A percentile compares a stretch with the other conserved stretches of the same genome.
Conservation (phyloP, 495 filamentous ascomycete genomes). For the Lophium mytilinum region DNA sequence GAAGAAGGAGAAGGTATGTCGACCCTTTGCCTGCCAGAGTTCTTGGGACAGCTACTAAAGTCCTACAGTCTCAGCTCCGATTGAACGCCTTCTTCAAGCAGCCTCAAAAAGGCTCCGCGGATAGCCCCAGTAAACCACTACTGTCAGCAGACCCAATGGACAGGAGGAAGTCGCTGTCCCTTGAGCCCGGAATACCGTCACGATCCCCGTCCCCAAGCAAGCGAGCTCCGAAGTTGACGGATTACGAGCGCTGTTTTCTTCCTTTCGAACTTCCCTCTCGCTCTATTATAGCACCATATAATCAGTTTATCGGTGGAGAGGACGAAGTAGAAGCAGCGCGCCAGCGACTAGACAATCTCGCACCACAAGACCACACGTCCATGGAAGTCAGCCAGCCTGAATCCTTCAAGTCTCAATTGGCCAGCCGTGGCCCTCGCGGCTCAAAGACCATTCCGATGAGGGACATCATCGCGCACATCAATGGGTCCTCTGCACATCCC, state of each 20-base stretch:
- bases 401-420: conserved; percentile 26
- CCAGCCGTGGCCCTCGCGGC: conserved; percentile 42
- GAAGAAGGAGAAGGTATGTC: conserved; percentile 59
- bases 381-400: not conserved
- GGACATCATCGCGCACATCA: conserved; percentile 51
- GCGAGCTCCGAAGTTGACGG: conserved; percentile 30
- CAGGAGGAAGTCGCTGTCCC: conserved; percentile 25
- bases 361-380: not conserved
- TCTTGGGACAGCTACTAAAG: not conserved
- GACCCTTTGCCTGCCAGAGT: not conserved
- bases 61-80: conserved; percentile 46
- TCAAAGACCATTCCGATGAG: conserved; percentile 46
- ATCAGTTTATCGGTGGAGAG: conserved; percentile 14
- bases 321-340: conserved; percentile 3
- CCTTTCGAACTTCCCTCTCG: conserved; percentile 53
- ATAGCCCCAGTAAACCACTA: conserved; percentile 22
- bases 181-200: conserved; percentile 25
- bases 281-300: conserved; percentile 25
- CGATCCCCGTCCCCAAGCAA: conserved; percentile 24
- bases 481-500: conserved; percentile 34
- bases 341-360: conserved; percentile 11
- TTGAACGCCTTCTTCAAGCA: conserved; percentile 57
- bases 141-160: not conserved
- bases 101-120: conserved; percentile 26
- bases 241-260: conserved; percentile 67